A percentile compares a stretch with the other conserved stretches of the same genome.
phyloP scores from a whole-genome alignment of 495 filamentous ascomycete genomes.

The Aspergillus leporis region DNA sequence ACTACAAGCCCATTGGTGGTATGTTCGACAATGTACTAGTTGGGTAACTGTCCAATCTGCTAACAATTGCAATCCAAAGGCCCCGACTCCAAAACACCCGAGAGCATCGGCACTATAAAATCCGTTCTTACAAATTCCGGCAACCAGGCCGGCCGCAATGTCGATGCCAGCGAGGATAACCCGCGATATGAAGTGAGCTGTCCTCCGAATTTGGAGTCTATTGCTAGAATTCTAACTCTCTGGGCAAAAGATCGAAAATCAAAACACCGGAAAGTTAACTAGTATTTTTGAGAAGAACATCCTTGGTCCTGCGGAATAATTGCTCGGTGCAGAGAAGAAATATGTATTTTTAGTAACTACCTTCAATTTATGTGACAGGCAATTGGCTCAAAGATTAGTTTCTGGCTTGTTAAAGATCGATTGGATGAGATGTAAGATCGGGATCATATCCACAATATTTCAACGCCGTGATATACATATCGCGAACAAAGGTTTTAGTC shows the following conservation, averaged over 20 bases:
- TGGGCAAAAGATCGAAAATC: slow-evolving; percentile 20
- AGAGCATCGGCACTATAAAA: slow-evolving; percentile 20
- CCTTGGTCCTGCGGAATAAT: slow-evolving; percentile 17
- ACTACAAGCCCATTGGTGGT: slow-evolving; percentile 27
- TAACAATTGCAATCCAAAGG: slow-evolving; percentile 4
- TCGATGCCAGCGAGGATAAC: slow-evolving; percentile 16
- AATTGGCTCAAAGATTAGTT: too few species aligned
- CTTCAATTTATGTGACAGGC: too few species aligned
- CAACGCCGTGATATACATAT: too few species aligned
- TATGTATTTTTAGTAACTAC: too few species aligned
- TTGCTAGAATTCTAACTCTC: not conserved
- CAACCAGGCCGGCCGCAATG: slow-evolving; percentile 21
- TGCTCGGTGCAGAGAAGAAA: too few species aligned
- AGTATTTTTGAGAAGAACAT: slow-evolving; percentile 24
- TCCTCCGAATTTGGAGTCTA: not conserved
- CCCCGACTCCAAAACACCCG: slow-evolving; percentile 21
- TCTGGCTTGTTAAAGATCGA: too few species aligned
- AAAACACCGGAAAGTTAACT: slow-evolving; percentile 19
- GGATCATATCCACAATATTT: too few species aligned
- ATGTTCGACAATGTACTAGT: not conserved
- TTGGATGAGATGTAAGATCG: too few species aligned
- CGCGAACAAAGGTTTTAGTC: too few species aligned
- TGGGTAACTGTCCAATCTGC: not conserved
- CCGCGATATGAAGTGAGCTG: slow-evolving; percentile 23
- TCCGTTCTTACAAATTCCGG: slow-evolving; percentile 20